These are phyloP conservation scores for Agroathelia rolfsii DNA, from an alignment of 1,284 basidiomycete species.

Conservation along the genomic window DNA sequence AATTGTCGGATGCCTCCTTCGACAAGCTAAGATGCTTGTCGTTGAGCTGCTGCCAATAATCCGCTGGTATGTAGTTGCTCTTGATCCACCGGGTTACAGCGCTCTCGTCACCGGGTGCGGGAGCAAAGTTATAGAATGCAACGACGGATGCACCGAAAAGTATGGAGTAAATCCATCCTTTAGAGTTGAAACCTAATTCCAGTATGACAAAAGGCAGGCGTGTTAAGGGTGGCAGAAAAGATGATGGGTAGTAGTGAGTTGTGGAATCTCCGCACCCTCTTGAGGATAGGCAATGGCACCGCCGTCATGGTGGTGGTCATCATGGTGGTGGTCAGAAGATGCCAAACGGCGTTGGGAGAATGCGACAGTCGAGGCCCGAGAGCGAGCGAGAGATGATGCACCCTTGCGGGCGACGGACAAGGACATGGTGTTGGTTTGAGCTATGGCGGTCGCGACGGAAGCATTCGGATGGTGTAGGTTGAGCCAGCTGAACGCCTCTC, in stretches of 20 bases:
- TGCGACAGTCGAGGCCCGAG: slow-evolving; percentile 13
- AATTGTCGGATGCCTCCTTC: slow-evolving; percentile 33
- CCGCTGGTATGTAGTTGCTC: slow-evolving; percentile 36
- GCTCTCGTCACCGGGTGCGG: slow-evolving; percentile 44
- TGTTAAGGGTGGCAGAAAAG: slow-evolving; percentile 2
- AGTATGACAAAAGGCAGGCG: slow-evolving; percentile 8
- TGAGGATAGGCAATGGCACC: slow-evolving; percentile 38
- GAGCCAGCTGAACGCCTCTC: slow-evolving; percentile 2
- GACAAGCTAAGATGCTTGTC: slow-evolving; percentile 45
- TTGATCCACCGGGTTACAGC: slow-evolving; percentile 56
- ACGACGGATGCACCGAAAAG: slow-evolving; percentile 52
- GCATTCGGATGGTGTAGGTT: slow-evolving; percentile 13
- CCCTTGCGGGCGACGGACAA: slow-evolving; percentile 25
- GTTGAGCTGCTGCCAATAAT: slow-evolving; percentile 43
- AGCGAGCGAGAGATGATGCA: slow-evolving; percentile 22
- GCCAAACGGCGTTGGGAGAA: slow-evolving; percentile 26
- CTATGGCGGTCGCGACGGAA: no score
- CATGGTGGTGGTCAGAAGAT: slow-evolving; percentile 27
- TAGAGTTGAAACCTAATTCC: slow-evolving; percentile 7
- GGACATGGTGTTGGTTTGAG: slow-evolving; percentile 5
- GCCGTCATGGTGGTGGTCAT: slow-evolving; percentile 26
- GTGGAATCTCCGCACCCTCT: slow-evolving; percentile 38
- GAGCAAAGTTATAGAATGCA: slow-evolving; percentile 56
- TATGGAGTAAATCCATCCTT: slow-evolving; percentile 47
- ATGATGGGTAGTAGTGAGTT: slow-evolving; percentile 1